phyloP scores from a whole-genome alignment of 2,329 filamentous ascomycete species.

The Cladosporium sphaerospermum region DNA sequence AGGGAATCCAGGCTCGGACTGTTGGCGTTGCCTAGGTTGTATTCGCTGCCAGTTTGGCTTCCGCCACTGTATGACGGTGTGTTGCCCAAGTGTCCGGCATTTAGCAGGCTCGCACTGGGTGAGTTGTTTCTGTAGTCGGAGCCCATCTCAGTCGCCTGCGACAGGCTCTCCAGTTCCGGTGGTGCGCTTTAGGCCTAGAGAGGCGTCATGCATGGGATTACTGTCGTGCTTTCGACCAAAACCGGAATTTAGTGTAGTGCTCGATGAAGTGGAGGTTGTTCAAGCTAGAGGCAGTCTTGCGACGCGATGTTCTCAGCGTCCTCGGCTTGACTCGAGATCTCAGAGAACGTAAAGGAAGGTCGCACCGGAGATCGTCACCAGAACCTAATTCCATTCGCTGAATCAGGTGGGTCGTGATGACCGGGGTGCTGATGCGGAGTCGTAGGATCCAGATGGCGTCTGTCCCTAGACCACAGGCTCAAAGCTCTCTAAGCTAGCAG shows the following conservation, averaged over 20 bases:
- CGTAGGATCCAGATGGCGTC: neutral
- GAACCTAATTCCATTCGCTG: conserved; percentile 1
- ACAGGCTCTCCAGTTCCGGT: neutral
- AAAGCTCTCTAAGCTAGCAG: neutral
- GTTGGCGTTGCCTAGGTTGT: conserved; percentile 22
- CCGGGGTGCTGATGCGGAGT: conserved; percentile 9
- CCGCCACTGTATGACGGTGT: conserved; percentile 20
- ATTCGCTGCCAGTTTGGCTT: conserved; percentile 25
- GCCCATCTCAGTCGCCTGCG: conserved; percentile 9
- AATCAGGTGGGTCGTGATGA: conserved; percentile 2
- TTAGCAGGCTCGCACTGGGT: conserved; percentile 18
- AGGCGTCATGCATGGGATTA: neutral
- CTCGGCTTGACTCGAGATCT: neutral
- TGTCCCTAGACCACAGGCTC: neutral
- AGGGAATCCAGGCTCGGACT: conserved; percentile 18
- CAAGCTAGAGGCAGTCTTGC: neutral
- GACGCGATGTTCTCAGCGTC: neutral
- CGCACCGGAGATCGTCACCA: conserved; percentile 4
- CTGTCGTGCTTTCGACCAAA: neutral
- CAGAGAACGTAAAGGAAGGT: neutral
- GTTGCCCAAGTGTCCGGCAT: conserved; percentile 16
- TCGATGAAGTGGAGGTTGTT: too few species aligned
- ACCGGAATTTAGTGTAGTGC: neutral
- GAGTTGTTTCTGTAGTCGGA: conserved; percentile 16
- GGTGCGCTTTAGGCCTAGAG: neutral